Percentiles rank a stretch among this genome's conserved stretches.
phyloP scores from a whole-genome alignment of 192 early-diverging fungal genomes.

The Spizellomyces punctatus region DNA sequence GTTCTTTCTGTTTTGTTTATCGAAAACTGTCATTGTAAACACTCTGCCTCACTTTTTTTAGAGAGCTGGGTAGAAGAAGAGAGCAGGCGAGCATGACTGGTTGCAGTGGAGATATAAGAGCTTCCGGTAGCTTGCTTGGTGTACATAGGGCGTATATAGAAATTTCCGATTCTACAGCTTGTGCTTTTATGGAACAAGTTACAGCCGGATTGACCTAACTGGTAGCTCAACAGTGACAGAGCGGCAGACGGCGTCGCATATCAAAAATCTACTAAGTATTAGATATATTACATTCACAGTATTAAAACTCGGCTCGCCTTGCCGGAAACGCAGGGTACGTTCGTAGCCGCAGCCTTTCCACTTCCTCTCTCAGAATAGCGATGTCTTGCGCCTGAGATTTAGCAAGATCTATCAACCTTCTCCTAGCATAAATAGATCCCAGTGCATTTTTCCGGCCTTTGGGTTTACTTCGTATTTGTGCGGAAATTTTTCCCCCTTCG shows the following conservation, averaged over 20 bases:
- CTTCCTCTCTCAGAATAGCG: slow-evolving; percentile 57
- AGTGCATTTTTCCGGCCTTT: slow-evolving; percentile 31
- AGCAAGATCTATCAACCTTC: slow-evolving; percentile 57
- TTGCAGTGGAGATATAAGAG: background rate
- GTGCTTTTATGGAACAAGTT: too few species aligned
- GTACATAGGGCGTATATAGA: too few species aligned
- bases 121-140: background rate
- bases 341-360: slow-evolving; percentile 55
- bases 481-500: background rate
- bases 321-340: slow-evolving; percentile 66
- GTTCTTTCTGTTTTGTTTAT: background rate
- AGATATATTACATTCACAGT: background rate
- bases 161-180: too few species aligned
- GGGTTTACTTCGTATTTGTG: background rate
- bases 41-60: background rate
- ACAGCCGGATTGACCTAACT: too few species aligned
- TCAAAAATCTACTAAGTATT: too few species aligned
- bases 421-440: slow-evolving; percentile 49
- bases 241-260: too few species aligned
- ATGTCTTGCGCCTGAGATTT: slow-evolving; percentile 67
- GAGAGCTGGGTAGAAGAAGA: slow-evolving; percentile 20
- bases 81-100: slow-evolving; percentile 6
- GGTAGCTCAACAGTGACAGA: too few species aligned
- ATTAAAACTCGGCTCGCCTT: slow-evolving; percentile 25
- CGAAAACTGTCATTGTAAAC: background rate